Evolutionary conservation across 2,329 filamentous ascomycete species (phyloP).

Genomic region (Diaporthe vaccinii): DNA sequence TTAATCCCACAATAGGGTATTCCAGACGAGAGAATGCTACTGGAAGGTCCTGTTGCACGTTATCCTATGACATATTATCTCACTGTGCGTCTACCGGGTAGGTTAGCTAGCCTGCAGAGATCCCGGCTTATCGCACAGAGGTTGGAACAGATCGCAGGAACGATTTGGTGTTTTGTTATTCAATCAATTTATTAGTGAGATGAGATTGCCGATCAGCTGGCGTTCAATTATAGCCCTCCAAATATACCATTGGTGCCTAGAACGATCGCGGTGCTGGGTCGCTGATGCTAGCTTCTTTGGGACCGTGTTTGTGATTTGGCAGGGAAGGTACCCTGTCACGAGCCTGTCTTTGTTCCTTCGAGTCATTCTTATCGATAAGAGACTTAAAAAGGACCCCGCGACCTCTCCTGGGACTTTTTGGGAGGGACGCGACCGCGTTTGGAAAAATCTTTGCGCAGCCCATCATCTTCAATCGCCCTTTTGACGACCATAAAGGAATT

Average conservation of each 20-base stretch:
- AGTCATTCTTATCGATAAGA: constrained; percentile 40
- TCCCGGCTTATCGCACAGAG: not conserved
- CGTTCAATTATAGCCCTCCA: not conserved
- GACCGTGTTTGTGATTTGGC: not conserved
- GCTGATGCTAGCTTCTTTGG: constrained; percentile 1
- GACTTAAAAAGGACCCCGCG: constrained; percentile 32
- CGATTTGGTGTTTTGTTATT: not conserved
- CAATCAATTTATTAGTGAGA: not conserved
- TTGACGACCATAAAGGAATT: constrained; percentile 15
- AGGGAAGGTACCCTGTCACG: constrained; percentile 2
- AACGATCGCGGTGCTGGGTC: not conserved
- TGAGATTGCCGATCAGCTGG: not conserved
- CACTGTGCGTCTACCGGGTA: not conserved
- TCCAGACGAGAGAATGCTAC: not conserved
- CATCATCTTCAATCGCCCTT: constrained; percentile 31
- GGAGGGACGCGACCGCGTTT: constrained; percentile 36
- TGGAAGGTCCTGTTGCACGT: not conserved
- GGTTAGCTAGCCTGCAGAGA: not conserved
- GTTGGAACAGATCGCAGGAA: not conserved
- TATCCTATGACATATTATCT: not conserved
- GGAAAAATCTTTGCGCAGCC: constrained; percentile 35
- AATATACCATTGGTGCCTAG: not conserved
- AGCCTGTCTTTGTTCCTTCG: constrained; percentile 1
- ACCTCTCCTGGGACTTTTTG: constrained; percentile 24
- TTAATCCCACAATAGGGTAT: not conserved